Evolutionary conservation across 495 filamentous ascomycete species (phyloP).

Genomic region (Melanomma pulvis-pyrius): DNA sequence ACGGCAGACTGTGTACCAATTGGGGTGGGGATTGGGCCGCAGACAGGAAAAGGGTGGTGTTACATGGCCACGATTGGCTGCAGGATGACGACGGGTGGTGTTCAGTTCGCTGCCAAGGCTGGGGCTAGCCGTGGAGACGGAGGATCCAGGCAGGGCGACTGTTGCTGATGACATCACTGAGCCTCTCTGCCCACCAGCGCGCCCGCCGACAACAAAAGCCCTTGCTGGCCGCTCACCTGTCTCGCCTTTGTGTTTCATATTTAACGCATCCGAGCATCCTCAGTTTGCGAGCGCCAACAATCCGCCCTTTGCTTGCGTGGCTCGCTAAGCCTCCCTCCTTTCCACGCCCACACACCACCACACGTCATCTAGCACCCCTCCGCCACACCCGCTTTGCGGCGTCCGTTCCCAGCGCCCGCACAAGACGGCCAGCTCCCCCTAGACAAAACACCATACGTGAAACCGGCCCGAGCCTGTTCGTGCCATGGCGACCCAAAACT

Average conservation of each 20-base stretch:
- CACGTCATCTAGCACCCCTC: conserved; percentile 9
- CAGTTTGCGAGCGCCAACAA: neutral
- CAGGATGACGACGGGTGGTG: conserved; percentile 15
- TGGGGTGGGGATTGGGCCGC: neutral
- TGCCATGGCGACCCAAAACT: conserved; percentile 32
- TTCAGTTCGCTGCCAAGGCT: neutral
- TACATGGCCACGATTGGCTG: neutral
- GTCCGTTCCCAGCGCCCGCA: conserved; percentile 3
- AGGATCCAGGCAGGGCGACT: neutral
- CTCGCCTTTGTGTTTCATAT: conserved; percentile 1
- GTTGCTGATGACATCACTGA: conserved; percentile 5
- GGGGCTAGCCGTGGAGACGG: neutral
- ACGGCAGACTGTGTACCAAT: neutral
- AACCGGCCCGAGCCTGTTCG: neutral
- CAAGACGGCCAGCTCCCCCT: neutral
- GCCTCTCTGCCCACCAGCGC: neutral
- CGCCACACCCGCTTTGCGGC: neutral
- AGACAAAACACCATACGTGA: neutral
- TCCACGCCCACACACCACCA: conserved; percentile 14
- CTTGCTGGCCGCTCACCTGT: neutral
- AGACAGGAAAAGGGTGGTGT: neutral
- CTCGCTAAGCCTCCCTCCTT: neutral
- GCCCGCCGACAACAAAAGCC: neutral
- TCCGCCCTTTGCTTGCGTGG: neutral
- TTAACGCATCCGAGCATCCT: neutral